A percentile compares a stretch with the other conserved stretches of the same genome.
Conservation (phyloP, 108 stramenopile species). For the Nitzschia sp. region DNA sequence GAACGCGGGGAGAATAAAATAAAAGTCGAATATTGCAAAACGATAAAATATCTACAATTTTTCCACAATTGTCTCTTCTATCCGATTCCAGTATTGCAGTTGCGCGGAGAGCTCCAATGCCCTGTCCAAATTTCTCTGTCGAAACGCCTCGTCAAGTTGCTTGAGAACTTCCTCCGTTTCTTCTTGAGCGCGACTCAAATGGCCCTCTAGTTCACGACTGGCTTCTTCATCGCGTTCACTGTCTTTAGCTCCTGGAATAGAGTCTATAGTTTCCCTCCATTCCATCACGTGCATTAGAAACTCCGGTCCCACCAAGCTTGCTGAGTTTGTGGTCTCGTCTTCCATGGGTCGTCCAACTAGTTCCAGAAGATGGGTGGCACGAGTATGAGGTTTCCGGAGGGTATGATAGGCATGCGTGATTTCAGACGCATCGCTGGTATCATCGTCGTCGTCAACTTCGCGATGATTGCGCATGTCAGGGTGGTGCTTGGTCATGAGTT, state of each 20-base stretch:
- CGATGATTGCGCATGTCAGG: constrained; percentile 52
- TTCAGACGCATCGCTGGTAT: constrained; percentile 22
- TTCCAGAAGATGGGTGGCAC: constrained; percentile 73
- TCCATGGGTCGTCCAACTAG: constrained; percentile 34
- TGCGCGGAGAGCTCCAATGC: constrained; percentile 57
- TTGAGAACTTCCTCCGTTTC: constrained; percentile 30
- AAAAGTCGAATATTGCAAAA: no score
- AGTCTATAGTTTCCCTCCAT: constrained; percentile 59
- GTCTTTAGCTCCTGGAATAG: constrained; percentile 8
- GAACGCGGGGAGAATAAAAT: no score
- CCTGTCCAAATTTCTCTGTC: constrained; percentile 29
- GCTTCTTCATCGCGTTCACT: constrained; percentile 2
- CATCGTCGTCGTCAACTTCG: not conserved
- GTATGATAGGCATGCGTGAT: constrained; percentile 70
- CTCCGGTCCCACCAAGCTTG: constrained; percentile 39
- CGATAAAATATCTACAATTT: constrained; percentile 41
- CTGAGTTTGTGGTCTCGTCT: not conserved
- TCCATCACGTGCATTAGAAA: constrained; percentile 73
- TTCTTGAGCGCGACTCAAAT: constrained; percentile 34
- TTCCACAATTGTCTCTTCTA: constrained; percentile 65
- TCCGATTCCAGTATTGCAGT: constrained; percentile 76
- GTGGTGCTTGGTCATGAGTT: constrained; percentile 67
- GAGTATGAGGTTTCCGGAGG: constrained; percentile 47
- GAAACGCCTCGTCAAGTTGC: constrained; percentile 47
- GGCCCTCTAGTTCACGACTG: not conserved